Evolutionary conservation across 352 stramenopile species (phyloP).

Genomic region (Phytophthora pisi): DNA sequence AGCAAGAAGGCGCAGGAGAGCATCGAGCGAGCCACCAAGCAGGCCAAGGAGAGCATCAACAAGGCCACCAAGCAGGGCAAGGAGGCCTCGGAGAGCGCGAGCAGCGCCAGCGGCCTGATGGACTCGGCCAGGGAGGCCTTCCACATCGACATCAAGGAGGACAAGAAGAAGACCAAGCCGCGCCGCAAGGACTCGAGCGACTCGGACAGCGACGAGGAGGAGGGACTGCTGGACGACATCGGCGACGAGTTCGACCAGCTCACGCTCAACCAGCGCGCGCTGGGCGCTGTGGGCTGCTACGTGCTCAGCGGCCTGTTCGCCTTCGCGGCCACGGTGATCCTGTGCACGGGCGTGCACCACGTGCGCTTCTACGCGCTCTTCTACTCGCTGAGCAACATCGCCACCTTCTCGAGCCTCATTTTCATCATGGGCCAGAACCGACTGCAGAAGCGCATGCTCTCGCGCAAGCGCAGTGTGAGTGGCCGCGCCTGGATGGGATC

Average conservation of each 20-base stretch:
- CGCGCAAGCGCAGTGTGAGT: slow-evolving; percentile 36
- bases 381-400: slow-evolving; percentile 52
- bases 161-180: slow-evolving; percentile 35
- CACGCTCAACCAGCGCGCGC: slow-evolving; percentile 47
- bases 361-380: slow-evolving; percentile 51
- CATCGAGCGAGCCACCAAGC: slow-evolving; percentile 32
- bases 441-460: slow-evolving; percentile 50
- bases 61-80: slow-evolving; percentile 29
- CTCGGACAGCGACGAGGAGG: slow-evolving; percentile 45
- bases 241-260: slow-evolving; percentile 44
- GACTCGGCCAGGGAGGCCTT: slow-evolving; percentile 39
- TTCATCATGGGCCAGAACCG: slow-evolving; percentile 51
- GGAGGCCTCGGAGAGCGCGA: slow-evolving; percentile 29
- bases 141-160: slow-evolving; percentile 45
- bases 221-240: slow-evolving; percentile 44
- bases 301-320: slow-evolving; percentile 41
- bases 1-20: slow-evolving; percentile 36
- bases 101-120: slow-evolving; percentile 18
- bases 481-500: slow-evolving; percentile 49
- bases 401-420: slow-evolving; percentile 48
- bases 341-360: slow-evolving; percentile 46
- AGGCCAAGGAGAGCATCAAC: slow-evolving; percentile 33
- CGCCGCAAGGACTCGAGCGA: slow-evolving; percentile 42
- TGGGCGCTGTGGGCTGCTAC: slow-evolving; percentile 45
- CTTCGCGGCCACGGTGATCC: slow-evolving; percentile 42